These are phyloP conservation scores for Termitomyces sp. DNA, from an alignment of 768 basidiomycete genomes.

Conservation along the genomic window DNA sequence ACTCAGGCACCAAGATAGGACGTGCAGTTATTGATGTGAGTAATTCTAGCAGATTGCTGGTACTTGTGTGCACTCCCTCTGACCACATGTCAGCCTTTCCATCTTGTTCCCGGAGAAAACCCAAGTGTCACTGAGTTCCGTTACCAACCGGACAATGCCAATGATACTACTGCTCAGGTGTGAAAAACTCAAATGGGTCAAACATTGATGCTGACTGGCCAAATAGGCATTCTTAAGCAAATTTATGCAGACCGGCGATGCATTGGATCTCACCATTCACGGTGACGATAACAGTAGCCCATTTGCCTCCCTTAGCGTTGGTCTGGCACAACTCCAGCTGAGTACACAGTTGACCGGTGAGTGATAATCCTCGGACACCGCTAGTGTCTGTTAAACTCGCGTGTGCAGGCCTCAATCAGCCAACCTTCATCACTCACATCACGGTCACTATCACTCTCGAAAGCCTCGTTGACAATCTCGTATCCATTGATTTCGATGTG, in stretches of 20 bases:
- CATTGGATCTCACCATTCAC: constrained; percentile 49
- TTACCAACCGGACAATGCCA: constrained; percentile 61
- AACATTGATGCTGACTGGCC: neutral
- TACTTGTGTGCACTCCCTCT: neutral
- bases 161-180: constrained; percentile 61
- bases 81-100: constrained; percentile 37
- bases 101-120: constrained; percentile 58
- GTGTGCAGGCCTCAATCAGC: constrained; percentile 43
- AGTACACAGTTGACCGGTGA: constrained; percentile 47
- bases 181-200: neutral
- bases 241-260: constrained; percentile 52
- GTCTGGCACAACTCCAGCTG: constrained; percentile 50
- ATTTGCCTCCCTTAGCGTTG: constrained; percentile 54
- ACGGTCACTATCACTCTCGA: constrained; percentile 50
- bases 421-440: constrained; percentile 55
- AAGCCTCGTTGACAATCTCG: constrained; percentile 45
- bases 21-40: constrained; percentile 56
- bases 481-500: constrained; percentile 57
- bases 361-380: neutral
- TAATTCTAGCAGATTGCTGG: neutral
- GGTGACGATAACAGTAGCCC: constrained; percentile 62
- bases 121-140: constrained; percentile 56
- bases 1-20: constrained; percentile 53
- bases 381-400: neutral
- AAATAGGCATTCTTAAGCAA: constrained; percentile 50